A percentile compares a stretch with the other conserved stretches of the same genome.
These are phyloP conservation scores for Candida krabiensis DNA, from an alignment of 805 yeast genomes.

Conservation along the genomic window DNA sequence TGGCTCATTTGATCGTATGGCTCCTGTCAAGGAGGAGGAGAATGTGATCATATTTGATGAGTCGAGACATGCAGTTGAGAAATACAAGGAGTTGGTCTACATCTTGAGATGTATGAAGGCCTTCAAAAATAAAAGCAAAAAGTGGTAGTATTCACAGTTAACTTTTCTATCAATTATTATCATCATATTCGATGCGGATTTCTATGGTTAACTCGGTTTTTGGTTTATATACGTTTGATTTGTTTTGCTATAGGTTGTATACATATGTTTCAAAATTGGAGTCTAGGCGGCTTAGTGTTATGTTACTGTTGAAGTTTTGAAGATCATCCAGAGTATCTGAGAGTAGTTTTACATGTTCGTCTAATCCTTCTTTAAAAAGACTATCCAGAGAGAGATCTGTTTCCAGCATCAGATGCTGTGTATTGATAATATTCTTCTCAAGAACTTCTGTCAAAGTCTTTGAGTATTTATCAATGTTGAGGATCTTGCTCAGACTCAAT, in stretches of 20 bases:
- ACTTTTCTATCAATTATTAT: too few species aligned
- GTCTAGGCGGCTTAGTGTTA: conserved; percentile 10
- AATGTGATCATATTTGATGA: neutral
- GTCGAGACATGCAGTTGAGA: conserved; percentile 8
- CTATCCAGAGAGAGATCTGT: conserved; percentile 46
- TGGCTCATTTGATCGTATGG: neutral
- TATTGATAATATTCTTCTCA: conserved; percentile 29
- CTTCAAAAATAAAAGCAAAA: conserved; percentile 12
- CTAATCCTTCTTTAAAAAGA: conserved; percentile 10
- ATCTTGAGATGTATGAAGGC: conserved; percentile 30
- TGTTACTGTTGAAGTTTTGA: neutral
- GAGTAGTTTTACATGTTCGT: conserved; percentile 13
- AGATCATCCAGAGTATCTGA: conserved; percentile 9
- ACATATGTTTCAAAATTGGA: conserved; percentile 11
- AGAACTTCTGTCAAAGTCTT: conserved; percentile 12
- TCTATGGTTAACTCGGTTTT: neutral
- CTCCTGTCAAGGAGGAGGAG: neutral
- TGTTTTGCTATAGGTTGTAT: neutral
- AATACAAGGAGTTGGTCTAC: conserved; percentile 28
- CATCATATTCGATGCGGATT: too few species aligned
- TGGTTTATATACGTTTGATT: neutral
- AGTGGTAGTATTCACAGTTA: too few species aligned
- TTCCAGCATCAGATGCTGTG: conserved; percentile 43
- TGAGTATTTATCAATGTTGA: conserved; percentile 23
- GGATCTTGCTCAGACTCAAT: conserved; percentile 29